A percentile compares a stretch with the other conserved stretches of the same genome.
Conservation (phyloP, 2,329 filamentous ascomycete genomes). For the Lachnellula subtilissima region DNA sequence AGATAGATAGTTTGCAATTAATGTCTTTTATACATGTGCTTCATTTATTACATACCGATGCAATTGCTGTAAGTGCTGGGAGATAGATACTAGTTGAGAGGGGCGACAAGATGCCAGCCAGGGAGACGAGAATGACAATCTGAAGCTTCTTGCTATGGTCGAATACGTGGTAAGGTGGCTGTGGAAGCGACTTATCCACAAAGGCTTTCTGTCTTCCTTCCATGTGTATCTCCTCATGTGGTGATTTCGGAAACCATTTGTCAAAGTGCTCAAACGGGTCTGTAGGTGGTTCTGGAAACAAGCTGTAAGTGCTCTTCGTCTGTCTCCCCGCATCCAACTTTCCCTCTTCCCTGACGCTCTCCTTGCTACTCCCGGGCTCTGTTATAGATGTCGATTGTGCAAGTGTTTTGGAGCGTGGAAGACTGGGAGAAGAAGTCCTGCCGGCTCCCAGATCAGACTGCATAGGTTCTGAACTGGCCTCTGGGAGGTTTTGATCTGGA, state of each 20-base stretch:
- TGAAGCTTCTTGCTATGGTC: conserved; percentile 35
- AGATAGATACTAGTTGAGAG: conserved; percentile 20
- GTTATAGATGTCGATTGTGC: background rate
- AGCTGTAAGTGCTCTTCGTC: background rate
- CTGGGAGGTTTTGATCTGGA: background rate
- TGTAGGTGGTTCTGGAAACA: conserved; percentile 1
- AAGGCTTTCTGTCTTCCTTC: background rate
- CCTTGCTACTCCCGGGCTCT: background rate
- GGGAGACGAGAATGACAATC: conserved; percentile 39
- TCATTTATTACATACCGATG: background rate
- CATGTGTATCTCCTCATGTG: background rate
- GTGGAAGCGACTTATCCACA: conserved; percentile 5
- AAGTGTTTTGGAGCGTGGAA: background rate
- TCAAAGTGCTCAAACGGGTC: conserved; percentile 9
- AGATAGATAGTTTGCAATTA: background rate
- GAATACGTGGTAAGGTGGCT: conserved; percentile 11
- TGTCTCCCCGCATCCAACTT: background rate
- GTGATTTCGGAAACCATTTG: conserved; percentile 10
- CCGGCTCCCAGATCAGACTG: background rate
- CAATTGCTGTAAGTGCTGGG: conserved; percentile 11
- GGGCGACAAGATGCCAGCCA: conserved; percentile 18
- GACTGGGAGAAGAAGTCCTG: background rate
- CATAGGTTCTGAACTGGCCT: background rate
- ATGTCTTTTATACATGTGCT: background rate
- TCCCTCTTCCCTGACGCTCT: background rate